Conservation (phyloP, 2,329 filamentous ascomycete genomes). For the Dryadomyces quercus-mongolicae region DNA sequence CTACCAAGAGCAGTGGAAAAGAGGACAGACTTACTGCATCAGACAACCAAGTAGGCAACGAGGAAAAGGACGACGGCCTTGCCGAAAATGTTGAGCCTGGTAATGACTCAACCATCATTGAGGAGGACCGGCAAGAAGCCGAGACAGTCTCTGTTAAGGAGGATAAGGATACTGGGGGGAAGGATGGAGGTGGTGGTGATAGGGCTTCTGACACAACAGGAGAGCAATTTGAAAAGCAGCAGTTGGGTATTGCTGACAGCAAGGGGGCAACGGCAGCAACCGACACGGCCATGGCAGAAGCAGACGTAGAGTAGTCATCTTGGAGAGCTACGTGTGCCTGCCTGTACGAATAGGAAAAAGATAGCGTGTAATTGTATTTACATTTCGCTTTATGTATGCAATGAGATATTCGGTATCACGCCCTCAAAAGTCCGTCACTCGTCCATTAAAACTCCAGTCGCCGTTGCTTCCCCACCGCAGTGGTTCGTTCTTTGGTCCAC, state of each 20-base stretch:
- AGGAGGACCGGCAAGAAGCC: not conserved
- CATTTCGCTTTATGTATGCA: not conserved
- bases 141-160: not conserved
- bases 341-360: not conserved
- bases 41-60: constrained; percentile 33
- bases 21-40: constrained; percentile 20
- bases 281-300: constrained; percentile 10
- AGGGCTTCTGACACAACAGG: too few species aligned
- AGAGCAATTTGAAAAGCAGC: not conserved
- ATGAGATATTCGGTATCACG: not conserved
- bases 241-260: not conserved
- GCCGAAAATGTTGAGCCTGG: constrained; percentile 2
- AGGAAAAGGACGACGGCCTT: constrained; percentile 1
- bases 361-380: not conserved
- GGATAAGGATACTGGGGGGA: not conserved
- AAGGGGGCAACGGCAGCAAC: not conserved
- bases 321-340: not conserved
- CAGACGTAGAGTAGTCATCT: constrained; percentile 3
- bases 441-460: constrained; percentile 88
- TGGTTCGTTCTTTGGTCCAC: constrained; percentile 95
- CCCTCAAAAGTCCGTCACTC: constrained; percentile 72
- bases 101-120: constrained; percentile 2
- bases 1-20: constrained; percentile 9
- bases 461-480: constrained; percentile 68
- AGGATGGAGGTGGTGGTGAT: too few species aligned